phyloP scores from a whole-genome alignment of 2,329 filamentous ascomycete species.

The Ilyonectria sp. region DNA sequence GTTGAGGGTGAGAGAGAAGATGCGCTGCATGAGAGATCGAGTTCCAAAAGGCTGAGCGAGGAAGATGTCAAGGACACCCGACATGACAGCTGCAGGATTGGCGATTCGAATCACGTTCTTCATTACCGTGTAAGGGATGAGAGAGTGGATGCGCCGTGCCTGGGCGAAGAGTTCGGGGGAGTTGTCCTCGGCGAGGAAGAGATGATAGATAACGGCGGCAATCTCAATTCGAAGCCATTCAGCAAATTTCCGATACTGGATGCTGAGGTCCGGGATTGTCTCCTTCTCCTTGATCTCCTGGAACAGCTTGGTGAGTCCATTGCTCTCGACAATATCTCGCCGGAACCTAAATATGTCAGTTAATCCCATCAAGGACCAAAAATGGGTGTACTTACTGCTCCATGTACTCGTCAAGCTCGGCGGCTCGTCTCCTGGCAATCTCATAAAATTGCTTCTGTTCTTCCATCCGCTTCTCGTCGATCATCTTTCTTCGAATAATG shows the following conservation, averaged over 20 bases:
- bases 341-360: slow-evolving; percentile 66
- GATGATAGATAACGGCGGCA: slow-evolving; percentile 94
- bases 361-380: not conserved
- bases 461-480: slow-evolving; percentile 90
- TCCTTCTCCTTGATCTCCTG: slow-evolving; percentile 93
- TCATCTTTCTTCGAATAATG: slow-evolving; percentile 81
- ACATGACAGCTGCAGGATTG: slow-evolving; percentile 97
- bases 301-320: slow-evolving; percentile 93
- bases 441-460: slow-evolving; percentile 97
- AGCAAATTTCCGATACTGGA: slow-evolving; percentile 97
- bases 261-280: slow-evolving; percentile 87
- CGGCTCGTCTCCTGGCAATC: slow-evolving; percentile 89
- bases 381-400: slow-evolving; percentile 75
- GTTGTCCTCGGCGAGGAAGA: slow-evolving; percentile 98
- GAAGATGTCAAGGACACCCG: slow-evolving; percentile 94
- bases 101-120: slow-evolving; percentile 98
- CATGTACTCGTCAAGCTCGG: slow-evolving; percentile 98
- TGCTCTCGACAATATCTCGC: slow-evolving; percentile 76
- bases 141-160: slow-evolving; percentile 92
- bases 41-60: slow-evolving; percentile 94
- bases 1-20: slow-evolving; percentile 91
- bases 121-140: slow-evolving; percentile 92
- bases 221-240: slow-evolving; percentile 99
- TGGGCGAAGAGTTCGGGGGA: slow-evolving; percentile 97
- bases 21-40: slow-evolving; percentile 91